phyloP scores from a whole-genome alignment of 257 asterid genomes.

The Solanum paucissectum region DNA sequence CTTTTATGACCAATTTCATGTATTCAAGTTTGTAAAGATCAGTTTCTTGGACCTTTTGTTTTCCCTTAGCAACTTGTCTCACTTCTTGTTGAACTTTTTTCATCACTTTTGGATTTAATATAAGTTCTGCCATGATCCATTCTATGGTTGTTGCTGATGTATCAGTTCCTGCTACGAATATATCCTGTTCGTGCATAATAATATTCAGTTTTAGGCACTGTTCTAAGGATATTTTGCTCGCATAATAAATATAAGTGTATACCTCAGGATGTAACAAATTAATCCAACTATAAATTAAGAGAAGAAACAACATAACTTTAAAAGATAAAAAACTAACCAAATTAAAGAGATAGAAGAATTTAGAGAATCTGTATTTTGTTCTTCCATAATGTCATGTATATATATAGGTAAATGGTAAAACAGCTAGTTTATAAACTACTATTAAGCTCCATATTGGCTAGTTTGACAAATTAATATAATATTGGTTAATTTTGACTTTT shows the following conservation, averaged over 20 bases:
- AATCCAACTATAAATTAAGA: background rate
- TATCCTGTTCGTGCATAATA: background rate
- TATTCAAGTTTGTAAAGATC: slow-evolving; percentile 2
- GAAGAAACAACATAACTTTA: background rate
- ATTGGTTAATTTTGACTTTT: background rate
- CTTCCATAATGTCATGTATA: background rate
- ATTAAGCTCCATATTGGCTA: background rate
- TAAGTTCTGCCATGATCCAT: slow-evolving; percentile 15
- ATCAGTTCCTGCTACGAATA: slow-evolving; percentile 14
- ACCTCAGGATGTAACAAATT: background rate
- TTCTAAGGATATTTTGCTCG: background rate
- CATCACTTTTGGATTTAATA: slow-evolving; percentile 3
- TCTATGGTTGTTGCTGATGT: slow-evolving; percentile 1
- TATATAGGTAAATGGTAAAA: background rate
- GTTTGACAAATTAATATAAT: background rate
- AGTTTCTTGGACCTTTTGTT: slow-evolving; percentile 1
- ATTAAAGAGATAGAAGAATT: background rate
- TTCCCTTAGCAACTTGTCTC: background rate
- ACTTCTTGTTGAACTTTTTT: slow-evolving; percentile 7
- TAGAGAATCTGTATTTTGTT: background rate
- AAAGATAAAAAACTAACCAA: too few relatives aligned
- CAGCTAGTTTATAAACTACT: background rate
- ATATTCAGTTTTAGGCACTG: background rate
- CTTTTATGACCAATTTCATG: slow-evolving; percentile 8
- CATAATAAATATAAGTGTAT: background rate